Evolutionary conservation across 2,329 filamentous ascomycete genomes (phyloP), one percentile per base, ranked within the genome.

Genomic region (Endocalyx cinctus): DNA sequence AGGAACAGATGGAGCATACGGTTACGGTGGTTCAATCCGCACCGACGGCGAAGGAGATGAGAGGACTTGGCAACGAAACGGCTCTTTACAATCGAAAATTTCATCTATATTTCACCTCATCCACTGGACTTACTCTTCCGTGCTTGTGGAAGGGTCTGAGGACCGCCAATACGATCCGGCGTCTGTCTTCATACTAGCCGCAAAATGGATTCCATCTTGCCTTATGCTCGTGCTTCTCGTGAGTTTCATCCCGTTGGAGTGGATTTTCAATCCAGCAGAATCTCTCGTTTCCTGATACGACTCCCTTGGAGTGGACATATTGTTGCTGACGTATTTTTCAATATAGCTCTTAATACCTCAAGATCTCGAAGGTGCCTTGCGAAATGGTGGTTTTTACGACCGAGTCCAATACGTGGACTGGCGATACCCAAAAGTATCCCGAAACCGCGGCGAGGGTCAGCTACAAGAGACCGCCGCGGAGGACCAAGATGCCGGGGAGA

Each of bases 141-240:
- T 39, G 12, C 28, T 39, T 13, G 29, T 27, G 4, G 29, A 39
- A 29, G 37, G 37, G 5, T 35, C 17, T 15, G 32, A 39, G 7
- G 15, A 35, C 6, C 33, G 33, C 7, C 17, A 27, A 16, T 39
- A 35, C 27, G 23, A 17, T 25, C 1, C 13, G 5, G 14, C 10
- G 4, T 5, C 32, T 3, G 17, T 34, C 5, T 25, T 20, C 4
- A 3, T 5, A 15, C 32, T 31, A 10, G 17, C 17, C 14, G n/a
- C 39, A 3, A 38, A 27, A 23, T 41, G 39, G 39, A 35, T 41
- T 15, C 36, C 39, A 7, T 31, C 35, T 12, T 42, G 39, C 26
- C 11, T 39, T 17, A 11, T 42, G 17, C 35, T 42, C 20, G 19
- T 39, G 8, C 3, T 34, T 12, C 27, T 42, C 15, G 39, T 42